Base-by-base conservation (phyloP, 1,139 yeast genomes). In the Taphrina sp. region DNA sequence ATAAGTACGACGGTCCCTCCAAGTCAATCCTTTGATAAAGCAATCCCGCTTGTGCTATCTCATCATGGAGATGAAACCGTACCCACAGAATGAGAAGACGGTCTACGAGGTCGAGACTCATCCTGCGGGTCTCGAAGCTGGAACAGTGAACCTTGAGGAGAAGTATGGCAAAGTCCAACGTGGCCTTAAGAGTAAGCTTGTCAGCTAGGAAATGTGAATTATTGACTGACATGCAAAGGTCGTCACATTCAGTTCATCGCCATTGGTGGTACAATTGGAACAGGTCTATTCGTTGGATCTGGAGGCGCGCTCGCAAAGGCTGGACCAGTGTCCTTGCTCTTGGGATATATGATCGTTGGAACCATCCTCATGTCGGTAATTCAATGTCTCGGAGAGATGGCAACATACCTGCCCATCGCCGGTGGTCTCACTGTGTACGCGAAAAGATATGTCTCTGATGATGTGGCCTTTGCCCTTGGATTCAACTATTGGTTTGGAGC, bases 401-500 rank as follows among this genome's bases (percentile, higher is more conserved):
- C 87, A 7, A 85, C 95, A 0, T 74, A 87, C 61, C 80, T 86
- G 20, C 94, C 95, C 0, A 79, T 85, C 26, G 85, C 87, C 20
- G 89, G 87, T 52, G 94, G 95, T 5, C 84, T 83, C 17, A 80
- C 85, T 12, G 37, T 24, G 10, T 54, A 37, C 29, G 53, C 58
- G 22, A 34, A 34, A 14, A 29, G 51, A n/a, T 45, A 35, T 22
- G 44, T 45, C 20, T 37, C 43, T 8, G 58, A 20, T 33, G 52
- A 16, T 42, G 86, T 51, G 67, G 52, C 52, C 19, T 87, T 85
- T 58, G 82, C 94, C 43, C 81, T 82, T 63, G 92, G 92, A 57
- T 86, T 87, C 79, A 76, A 80, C 72, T 88, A 87, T 69, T 85
- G 92, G 90, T 87, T 85, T 69, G 79, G 85, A 20, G 85, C 94